phyloP scores from a whole-genome alignment of 2,329 filamentous ascomycete genomes.

The Nakataea oryzae region DNA sequence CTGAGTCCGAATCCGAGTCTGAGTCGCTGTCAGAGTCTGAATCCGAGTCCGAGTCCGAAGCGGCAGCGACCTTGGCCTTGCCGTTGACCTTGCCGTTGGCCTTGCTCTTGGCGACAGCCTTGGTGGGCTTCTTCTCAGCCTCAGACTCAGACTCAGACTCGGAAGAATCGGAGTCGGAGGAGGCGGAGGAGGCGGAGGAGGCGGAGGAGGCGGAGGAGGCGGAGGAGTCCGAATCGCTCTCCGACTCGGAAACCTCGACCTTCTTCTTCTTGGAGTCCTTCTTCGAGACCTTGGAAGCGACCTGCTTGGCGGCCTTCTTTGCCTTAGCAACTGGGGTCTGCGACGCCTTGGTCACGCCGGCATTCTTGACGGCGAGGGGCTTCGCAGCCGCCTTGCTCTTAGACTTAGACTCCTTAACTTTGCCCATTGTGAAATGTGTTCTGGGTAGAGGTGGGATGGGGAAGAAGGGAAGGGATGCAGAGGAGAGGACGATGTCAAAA shows the following conservation, averaged over 20 bases:
- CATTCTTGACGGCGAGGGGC: conserved; percentile 50
- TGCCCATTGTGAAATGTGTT: conserved; percentile 45
- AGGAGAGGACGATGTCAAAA: background rate
- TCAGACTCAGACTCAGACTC: conserved; percentile 22
- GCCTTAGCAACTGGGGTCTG: conserved; percentile 56
- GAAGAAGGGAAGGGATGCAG: conserved; percentile 9
- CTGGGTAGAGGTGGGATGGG: conserved; percentile 1
- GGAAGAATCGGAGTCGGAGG: conserved; percentile 22
- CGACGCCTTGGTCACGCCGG: conserved; percentile 56
- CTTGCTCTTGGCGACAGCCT: conserved; percentile 19
- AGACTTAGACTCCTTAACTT: conserved; percentile 52
- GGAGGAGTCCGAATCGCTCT: conserved; percentile 21
- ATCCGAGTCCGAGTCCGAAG: conserved; percentile 17
- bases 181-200: conserved; percentile 16
- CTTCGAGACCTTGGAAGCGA: conserved; percentile 38
- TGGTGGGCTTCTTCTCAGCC: conserved; percentile 18
- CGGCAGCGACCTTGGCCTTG: conserved; percentile 5
- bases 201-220: conserved; percentile 19
- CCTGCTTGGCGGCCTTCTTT: conserved; percentile 57
- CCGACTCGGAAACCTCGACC: conserved; percentile 21
- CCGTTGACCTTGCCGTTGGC: conserved; percentile 7
- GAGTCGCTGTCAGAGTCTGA: conserved; percentile 19
- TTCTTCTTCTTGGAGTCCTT: conserved; percentile 36
- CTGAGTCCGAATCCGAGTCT: conserved; percentile 21
- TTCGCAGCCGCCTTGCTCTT: conserved; percentile 37